phyloP scores from a whole-genome alignment of 2,329 filamentous ascomycete species.

The Dactylellina cionopaga region DNA sequence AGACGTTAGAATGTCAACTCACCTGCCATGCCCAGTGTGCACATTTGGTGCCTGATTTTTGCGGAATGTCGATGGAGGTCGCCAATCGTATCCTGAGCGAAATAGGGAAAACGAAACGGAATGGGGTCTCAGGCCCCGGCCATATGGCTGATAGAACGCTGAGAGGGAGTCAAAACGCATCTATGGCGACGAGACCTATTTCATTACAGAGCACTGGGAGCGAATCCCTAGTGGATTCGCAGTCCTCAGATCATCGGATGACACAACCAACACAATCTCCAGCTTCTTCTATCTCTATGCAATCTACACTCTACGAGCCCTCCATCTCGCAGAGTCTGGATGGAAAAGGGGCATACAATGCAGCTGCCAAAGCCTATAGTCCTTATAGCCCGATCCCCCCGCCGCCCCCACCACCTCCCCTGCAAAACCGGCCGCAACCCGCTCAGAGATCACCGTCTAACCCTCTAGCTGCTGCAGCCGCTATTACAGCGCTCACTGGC shows the following conservation, averaged over 20 bases:
- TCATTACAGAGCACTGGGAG: constrained; percentile 63
- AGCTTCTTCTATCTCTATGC: constrained; percentile 33
- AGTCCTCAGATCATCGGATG: constrained; percentile 56
- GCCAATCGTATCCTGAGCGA: constrained; percentile 93
- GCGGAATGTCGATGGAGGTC: constrained; percentile 97
- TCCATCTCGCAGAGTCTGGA: constrained; percentile 54
- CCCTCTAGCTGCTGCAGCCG: constrained; percentile 68
- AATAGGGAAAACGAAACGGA: constrained; percentile 72
- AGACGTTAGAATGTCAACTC: constrained; percentile 78
- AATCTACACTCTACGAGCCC: constrained; percentile 60
- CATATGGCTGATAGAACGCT: constrained; percentile 48
- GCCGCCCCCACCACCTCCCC: constrained; percentile 24
- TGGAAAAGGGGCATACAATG: constrained; percentile 47
- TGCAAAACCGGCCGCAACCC: constrained; percentile 21
- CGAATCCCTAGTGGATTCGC: constrained; percentile 55
- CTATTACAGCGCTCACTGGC: constrained; percentile 69
- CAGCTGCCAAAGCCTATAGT: constrained; percentile 67
- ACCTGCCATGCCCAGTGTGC: constrained; percentile 92
- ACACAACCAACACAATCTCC: constrained; percentile 49
- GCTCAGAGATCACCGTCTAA: constrained; percentile 59
- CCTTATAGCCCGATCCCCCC: constrained; percentile 64
- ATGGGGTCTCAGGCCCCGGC: constrained; percentile 25
- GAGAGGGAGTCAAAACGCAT: constrained; percentile 11
- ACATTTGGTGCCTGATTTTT: constrained; percentile 97
- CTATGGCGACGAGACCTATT: constrained; percentile 6